Evolutionary conservation across 176 grass and related monocot species (phyloP), one percentile per base, ranked within the genome.

Genomic region (Aegilops longissima): DNA sequence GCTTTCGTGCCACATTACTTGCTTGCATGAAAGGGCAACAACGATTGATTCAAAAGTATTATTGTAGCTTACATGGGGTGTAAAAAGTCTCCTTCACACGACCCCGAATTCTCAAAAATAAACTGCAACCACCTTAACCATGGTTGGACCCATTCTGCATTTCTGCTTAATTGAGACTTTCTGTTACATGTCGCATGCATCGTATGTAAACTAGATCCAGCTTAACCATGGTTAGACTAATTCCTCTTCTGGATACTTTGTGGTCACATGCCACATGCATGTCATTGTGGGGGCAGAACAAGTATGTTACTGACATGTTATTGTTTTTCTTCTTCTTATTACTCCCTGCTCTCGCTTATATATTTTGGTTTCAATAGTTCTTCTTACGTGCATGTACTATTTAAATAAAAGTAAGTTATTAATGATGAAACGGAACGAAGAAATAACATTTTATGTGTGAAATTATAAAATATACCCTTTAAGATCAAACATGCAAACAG

Each of bases 1-100:
- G 5, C 47, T 77, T 61, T 42, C 16, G 6, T 30, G 58, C 58
- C 1, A 66, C 67, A 18, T 79, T 84, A 39, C 79, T 90, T 86
- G 54, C 54, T 59, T 59, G 71, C 64, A 78, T 72, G n/a, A 70
- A 70, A 69, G 78, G 70, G n/a, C 44, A 75, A 85, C 67, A 3
- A 24, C 52, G 5, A 59, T 38, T 5, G 45, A 76, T 67, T 67
- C 63, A 12, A 42, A 67, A 8, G 1, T 8, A 13, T 9, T 44
- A 31, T 2, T 47, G 5, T 17, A 13, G 62, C 1, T 3, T 9
- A 9, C 52, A n/a, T 13, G 51, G 33, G 30, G 18, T 20, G 54
- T 59, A 51, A 18, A 31, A 77, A 47, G 17, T 17, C 52, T 38
- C 11, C 6, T 78, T 83, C 77, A 4, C 8, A 2, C 77, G 40